Percentiles rank a stretch among this genome's conserved stretches.
Conservation (phyloP, 176 grass and related monocot genomes). For the Oryza brachyantha region DNA sequence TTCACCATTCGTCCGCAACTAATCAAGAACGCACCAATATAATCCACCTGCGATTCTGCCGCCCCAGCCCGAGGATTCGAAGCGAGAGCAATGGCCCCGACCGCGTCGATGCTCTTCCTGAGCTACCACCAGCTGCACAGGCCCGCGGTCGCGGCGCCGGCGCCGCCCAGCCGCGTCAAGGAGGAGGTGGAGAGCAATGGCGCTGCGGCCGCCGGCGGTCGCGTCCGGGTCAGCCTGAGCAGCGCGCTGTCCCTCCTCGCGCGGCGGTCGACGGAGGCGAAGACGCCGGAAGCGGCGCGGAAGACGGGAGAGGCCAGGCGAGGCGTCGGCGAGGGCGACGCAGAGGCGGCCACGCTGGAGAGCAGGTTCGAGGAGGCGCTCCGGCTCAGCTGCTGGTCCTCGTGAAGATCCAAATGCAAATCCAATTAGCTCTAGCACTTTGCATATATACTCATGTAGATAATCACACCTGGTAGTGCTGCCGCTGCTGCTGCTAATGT, state of each 20-base stretch:
- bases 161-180: neutral
- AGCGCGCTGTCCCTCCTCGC: neutral
- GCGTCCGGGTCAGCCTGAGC: constrained; percentile 17
- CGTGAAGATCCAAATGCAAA: too few species aligned
- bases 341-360: neutral
- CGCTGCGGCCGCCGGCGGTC: neutral
- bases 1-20: neutral
- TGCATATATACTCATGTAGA: neutral
- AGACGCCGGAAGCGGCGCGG: neutral
- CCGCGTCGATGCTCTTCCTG: constrained; percentile 77
- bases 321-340: neutral
- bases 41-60: neutral
- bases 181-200: neutral
- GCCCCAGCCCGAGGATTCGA: neutral
- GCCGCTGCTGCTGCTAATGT: neutral
- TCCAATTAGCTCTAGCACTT: neutral
- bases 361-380: constrained; percentile 62
- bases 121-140: constrained; percentile 69
- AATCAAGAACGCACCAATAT: neutral
- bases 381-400: constrained; percentile 64
- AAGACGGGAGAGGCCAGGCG: neutral
- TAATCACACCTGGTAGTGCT: neutral
- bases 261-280: neutral
- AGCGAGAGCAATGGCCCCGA: constrained; percentile 55
- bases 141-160: neutral